Conservation (phyloP, 1,139 yeast species). For the Geotrichum cucujoidarum region DNA sequence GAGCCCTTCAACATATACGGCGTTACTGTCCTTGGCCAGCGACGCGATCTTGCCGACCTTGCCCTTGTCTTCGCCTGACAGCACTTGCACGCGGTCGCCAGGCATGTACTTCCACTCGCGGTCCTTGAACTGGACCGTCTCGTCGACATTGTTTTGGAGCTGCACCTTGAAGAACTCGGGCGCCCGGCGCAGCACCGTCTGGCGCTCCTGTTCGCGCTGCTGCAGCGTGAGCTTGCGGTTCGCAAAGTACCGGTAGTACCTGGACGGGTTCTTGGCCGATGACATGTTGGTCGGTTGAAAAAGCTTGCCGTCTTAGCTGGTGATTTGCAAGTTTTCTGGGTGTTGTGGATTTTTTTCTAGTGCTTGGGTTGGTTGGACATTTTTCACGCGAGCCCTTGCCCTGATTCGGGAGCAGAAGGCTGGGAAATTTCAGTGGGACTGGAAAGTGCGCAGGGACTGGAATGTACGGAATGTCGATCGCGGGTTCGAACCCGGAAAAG, state of each 20-base stretch:
- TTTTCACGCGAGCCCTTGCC: constrained; percentile 8
- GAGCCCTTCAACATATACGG: constrained; percentile 50
- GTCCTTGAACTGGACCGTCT: constrained; percentile 40
- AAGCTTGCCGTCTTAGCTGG: not conserved
- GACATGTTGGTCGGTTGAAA: not conserved
- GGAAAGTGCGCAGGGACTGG: not conserved
- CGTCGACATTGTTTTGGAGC: constrained; percentile 21
- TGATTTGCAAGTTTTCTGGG: not conserved
- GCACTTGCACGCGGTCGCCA: constrained; percentile 63
- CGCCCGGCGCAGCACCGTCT: constrained; percentile 4
- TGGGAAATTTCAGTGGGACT: too few relatives aligned
- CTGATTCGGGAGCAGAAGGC: too few relatives aligned
- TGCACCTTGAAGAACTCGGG: constrained; percentile 16
- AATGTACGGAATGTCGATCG: constrained; percentile 1
- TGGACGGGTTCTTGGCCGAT: constrained; percentile 10
- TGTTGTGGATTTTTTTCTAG: constrained; percentile 2
- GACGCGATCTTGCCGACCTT: constrained; percentile 56
- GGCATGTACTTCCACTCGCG: constrained; percentile 50
- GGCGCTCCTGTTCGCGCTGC: constrained; percentile 12
- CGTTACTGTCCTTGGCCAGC: constrained; percentile 47
- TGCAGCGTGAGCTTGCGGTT: constrained; percentile 11
- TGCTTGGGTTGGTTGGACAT: constrained; percentile 4
- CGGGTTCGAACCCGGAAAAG: not conserved
- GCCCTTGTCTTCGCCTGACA: constrained; percentile 67
- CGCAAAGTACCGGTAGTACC: constrained; percentile 14